phyloP scores from a whole-genome alignment of 768 basidiomycete species.

The Boletus barrowsii region DNA sequence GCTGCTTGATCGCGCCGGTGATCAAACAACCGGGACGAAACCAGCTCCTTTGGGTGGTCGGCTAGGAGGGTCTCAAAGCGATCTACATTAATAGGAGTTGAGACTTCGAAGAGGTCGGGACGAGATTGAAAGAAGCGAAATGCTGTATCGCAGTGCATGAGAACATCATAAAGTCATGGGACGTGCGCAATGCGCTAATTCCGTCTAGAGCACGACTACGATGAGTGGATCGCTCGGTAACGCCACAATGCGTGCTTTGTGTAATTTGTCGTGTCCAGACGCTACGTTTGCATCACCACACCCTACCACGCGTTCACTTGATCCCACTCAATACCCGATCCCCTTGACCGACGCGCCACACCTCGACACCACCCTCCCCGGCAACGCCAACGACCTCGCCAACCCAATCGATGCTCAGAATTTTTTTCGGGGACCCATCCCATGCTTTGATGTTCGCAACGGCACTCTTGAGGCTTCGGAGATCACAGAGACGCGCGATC shows the following conservation, averaged over 20 bases:
- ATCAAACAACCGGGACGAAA: neutral
- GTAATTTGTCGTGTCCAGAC: neutral
- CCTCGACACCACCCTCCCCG: slow-evolving; percentile 62
- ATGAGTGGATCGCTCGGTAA: too few species aligned
- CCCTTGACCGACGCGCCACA: slow-evolving; percentile 47
- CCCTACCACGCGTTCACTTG: neutral
- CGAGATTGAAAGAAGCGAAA: too few species aligned
- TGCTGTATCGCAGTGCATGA: too few species aligned
- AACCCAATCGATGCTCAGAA: slow-evolving; percentile 59
- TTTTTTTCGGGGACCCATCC: slow-evolving; percentile 50
- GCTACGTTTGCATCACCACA: neutral
- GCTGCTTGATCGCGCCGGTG: neutral
- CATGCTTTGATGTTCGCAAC: slow-evolving; percentile 62
- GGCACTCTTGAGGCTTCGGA: slow-evolving; percentile 63
- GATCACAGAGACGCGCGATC: slow-evolving; percentile 72
- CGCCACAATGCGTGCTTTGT: too few species aligned
- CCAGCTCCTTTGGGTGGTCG: too few species aligned
- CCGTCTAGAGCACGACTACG: too few species aligned
- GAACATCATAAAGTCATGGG: too few species aligned
- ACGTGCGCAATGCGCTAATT: too few species aligned
- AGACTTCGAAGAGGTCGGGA: too few species aligned
- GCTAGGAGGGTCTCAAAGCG: too few species aligned
- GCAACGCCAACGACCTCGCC: slow-evolving; percentile 54
- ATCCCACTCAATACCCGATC: slow-evolving; percentile 5
- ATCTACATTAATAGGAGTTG: too few species aligned